These are phyloP conservation scores for Centella asiatica DNA, from an alignment of 129 eudicot species.

Conservation along the genomic window DNA sequence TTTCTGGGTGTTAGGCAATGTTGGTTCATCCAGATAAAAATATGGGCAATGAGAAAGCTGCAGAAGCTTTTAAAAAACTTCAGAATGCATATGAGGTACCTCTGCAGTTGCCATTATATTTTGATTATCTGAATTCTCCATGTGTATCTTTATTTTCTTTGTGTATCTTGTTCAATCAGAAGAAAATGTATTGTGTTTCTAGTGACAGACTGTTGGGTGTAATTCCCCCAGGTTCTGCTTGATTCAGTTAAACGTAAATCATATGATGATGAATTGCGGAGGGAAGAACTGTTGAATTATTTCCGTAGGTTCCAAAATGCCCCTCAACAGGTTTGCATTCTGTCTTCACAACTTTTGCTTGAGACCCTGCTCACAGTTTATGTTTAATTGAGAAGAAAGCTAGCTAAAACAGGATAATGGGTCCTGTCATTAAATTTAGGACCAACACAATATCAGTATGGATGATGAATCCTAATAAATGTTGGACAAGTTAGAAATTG, in stretches of 20 bases:
- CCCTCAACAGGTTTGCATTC: slow-evolving; percentile 56
- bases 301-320: slow-evolving; percentile 66
- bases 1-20: slow-evolving; percentile 61
- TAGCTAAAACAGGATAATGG: neutral
- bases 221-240: slow-evolving; percentile 45
- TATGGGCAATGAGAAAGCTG: slow-evolving; percentile 99
- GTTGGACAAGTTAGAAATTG: too few species aligned
- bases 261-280: slow-evolving; percentile 85
- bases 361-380: too few species aligned
- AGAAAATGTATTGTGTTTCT: neutral
- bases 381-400: neutral
- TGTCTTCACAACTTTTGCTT: neutral
- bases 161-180: too few species aligned
- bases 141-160: too few species aligned
- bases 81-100: slow-evolving; percentile 95
- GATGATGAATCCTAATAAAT: too few species aligned
- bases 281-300: slow-evolving; percentile 86
- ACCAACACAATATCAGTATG: slow-evolving; percentile 10
- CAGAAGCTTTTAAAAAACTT: slow-evolving; percentile 96
- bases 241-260: slow-evolving; percentile 74
- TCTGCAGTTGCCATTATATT: slow-evolving; percentile 8
- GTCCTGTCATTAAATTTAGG: neutral
- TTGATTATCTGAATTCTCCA: neutral
- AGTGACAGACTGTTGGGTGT: slow-evolving; percentile 8
- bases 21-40: slow-evolving; percentile 98